phyloP scores from a whole-genome alignment of 495 filamentous ascomycete species.

The Niebla homalea region DNA sequence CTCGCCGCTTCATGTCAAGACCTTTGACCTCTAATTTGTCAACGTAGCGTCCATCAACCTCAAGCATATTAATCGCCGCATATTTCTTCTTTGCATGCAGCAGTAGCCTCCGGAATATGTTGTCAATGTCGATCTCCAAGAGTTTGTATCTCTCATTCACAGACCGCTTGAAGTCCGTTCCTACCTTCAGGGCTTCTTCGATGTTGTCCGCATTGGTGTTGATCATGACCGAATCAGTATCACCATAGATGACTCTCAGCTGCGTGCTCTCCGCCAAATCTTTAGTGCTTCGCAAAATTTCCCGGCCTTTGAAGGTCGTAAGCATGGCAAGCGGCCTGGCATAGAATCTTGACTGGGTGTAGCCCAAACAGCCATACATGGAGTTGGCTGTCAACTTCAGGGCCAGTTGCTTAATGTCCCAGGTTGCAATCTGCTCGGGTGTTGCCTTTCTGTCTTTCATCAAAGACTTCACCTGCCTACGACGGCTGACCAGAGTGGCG shows the following conservation, averaged over 20 bases:
- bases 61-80: slow-evolving; percentile 85
- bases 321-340: slow-evolving; percentile 89
- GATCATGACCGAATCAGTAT: slow-evolving; percentile 99
- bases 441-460: slow-evolving; percentile 92
- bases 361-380: slow-evolving; percentile 98
- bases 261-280: slow-evolving; percentile 80
- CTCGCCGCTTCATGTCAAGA: slow-evolving; percentile 90
- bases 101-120: slow-evolving; percentile 84
- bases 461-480: slow-evolving; percentile 79
- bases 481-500: slow-evolving; percentile 72
- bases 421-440: slow-evolving; percentile 74
- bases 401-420: slow-evolving; percentile 96
- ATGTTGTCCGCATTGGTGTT: slow-evolving; percentile 95
- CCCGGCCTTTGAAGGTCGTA: slow-evolving; percentile 92
- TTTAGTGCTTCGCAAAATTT: slow-evolving; percentile 91
- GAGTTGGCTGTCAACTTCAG: slow-evolving; percentile 97
- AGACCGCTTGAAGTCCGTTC: slow-evolving; percentile 61
- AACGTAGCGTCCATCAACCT: slow-evolving; percentile 75
- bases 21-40: slow-evolving; percentile 98
- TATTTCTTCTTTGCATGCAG: slow-evolving; percentile 99
- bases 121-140: slow-evolving; percentile 96
- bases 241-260: slow-evolving; percentile 91
- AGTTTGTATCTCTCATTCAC: slow-evolving; percentile 86
- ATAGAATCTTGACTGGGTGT: slow-evolving; percentile 91
- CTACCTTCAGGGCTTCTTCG: slow-evolving; percentile 77